Evolutionary conservation across 805 yeast genomes (phyloP), one percentile per base, ranked within the genome.

Genomic region (Candida patagonica): DNA sequence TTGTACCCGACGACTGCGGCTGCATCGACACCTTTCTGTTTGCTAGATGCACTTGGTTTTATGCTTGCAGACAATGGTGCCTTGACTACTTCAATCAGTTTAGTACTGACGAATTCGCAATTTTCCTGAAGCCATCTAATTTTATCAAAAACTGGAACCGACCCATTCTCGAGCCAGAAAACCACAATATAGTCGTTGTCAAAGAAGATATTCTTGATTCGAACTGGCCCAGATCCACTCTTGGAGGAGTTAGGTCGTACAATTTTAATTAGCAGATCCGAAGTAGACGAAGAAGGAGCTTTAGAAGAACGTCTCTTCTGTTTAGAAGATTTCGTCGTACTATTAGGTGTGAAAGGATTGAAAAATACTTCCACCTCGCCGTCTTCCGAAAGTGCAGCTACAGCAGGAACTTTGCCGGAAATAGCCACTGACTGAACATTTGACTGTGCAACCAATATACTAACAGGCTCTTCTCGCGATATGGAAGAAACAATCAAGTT

Each of bases 311-410:
- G 25, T 13, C 36, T 27, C 20, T n/a, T 19, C 21, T 31, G 39
- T 27, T 24, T 25, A 21, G 42, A 31, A 22, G 29, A 30, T 15
- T 21, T 17, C 22, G 19, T 30, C 30, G 15, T 31, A 27, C 5
- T 29, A 36, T 13, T 17, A 6, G 16, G 15, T 6, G 22, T 46
- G 2, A 44, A 63, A 4, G 87, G 80, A 49, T 77, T 68, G 38
- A 67, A 66, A 62, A 86, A 88, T 1, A 84, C 53, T 56, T 87
- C 95, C 6, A 83, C 65, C 9, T 59, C 52, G 5, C 96, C 95
- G 43, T 73, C 78, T 57, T 86, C 94, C 9, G 88, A 81, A 5
- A 80, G 65, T 0, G 74, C 80, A 2, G 73, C 63, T 15, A 80
- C 55, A 3, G 51, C 53, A 9, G 45, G 39, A 13, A 45, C 52